Conservation (phyloP, 2,329 filamentous ascomycete species). For the Hypoxylon sp. region DNA sequence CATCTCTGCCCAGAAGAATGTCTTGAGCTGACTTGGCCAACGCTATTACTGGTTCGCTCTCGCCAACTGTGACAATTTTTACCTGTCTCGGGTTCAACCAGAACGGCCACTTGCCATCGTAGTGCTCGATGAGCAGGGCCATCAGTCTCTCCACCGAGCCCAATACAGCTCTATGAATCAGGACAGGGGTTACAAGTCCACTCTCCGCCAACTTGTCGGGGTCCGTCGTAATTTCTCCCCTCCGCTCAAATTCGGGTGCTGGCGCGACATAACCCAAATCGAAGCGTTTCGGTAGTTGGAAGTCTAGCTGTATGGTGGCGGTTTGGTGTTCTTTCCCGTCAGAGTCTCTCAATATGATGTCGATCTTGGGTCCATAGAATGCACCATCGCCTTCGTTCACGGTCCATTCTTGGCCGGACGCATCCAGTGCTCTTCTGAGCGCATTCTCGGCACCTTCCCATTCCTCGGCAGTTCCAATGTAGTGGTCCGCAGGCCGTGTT, state of each 20-base stretch:
- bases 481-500: slow-evolving; percentile 80
- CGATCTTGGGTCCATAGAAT: slow-evolving; percentile 93
- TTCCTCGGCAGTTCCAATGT: slow-evolving; percentile 79
- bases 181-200: slow-evolving; percentile 76
- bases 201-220: slow-evolving; percentile 61
- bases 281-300: slow-evolving; percentile 88
- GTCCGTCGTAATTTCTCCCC: slow-evolving; percentile 64
- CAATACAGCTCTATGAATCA: slow-evolving; percentile 87
- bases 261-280: slow-evolving; percentile 79
- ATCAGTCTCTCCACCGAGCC: slow-evolving; percentile 88
- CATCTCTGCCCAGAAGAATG: slow-evolving; percentile 62
- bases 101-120: slow-evolving; percentile 84
- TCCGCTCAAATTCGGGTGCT: slow-evolving; percentile 70
- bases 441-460: slow-evolving; percentile 76
- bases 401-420: slow-evolving; percentile 75
- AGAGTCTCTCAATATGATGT: slow-evolving; percentile 83
- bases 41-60: slow-evolving; percentile 64
- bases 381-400: slow-evolving; percentile 86
- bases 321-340: slow-evolving; percentile 90
- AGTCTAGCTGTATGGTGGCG: slow-evolving; percentile 89
- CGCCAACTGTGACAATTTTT: slow-evolving; percentile 79
- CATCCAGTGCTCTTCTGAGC: slow-evolving; percentile 71
- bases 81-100: slow-evolving; percentile 88
- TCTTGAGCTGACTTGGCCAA: slow-evolving; percentile 63
- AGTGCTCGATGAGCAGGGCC: slow-evolving; percentile 86